A percentile compares a stretch with the other conserved stretches of the same genome.
phyloP scores from a whole-genome alignment of 108 stramenopile species.

The Mediolabrus comicus region DNA sequence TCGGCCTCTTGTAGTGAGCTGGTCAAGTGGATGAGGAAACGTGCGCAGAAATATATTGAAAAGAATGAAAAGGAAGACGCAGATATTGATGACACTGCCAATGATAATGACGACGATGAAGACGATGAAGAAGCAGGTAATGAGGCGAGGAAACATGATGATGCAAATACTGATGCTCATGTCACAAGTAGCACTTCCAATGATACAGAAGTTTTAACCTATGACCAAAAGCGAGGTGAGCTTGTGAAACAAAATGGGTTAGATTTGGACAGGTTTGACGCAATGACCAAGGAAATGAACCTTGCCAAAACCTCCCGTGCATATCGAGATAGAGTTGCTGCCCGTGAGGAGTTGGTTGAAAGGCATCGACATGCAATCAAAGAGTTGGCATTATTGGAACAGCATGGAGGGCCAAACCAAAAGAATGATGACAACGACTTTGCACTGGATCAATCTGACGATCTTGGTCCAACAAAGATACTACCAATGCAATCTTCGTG shows the following conservation, averaged over 20 bases:
- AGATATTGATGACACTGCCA: slow-evolving; percentile 11
- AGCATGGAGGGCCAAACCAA: slow-evolving; percentile 8
- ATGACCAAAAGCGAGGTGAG: slow-evolving; percentile 25
- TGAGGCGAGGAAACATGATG: not conserved
- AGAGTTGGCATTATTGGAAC: slow-evolving; percentile 35
- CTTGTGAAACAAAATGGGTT: slow-evolving; percentile 19
- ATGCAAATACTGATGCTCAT: not conserved
- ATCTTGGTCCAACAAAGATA: not conserved
- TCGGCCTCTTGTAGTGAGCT: slow-evolving; percentile 47
- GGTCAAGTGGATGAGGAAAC: slow-evolving; percentile 57
- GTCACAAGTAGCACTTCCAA: not conserved
- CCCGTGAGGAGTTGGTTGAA: slow-evolving; percentile 52
- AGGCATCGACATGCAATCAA: slow-evolving; percentile 47
- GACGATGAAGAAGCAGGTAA: slow-evolving; percentile 13
- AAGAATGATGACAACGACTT: not conserved
- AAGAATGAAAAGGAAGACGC: slow-evolving; percentile 10
- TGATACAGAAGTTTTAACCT: not conserved
- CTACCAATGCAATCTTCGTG: slow-evolving; percentile 70
- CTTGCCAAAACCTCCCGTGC: slow-evolving; percentile 22
- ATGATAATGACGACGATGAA: slow-evolving; percentile 7
- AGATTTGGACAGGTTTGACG: slow-evolving; percentile 35
- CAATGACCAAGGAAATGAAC: slow-evolving; percentile 35
- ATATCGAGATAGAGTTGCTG: slow-evolving; percentile 40
- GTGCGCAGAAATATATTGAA: slow-evolving; percentile 33
- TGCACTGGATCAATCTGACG: not conserved